Conservation (phyloP, 2,329 filamentous ascomycete genomes). For the Exutisphaerella laricina region DNA sequence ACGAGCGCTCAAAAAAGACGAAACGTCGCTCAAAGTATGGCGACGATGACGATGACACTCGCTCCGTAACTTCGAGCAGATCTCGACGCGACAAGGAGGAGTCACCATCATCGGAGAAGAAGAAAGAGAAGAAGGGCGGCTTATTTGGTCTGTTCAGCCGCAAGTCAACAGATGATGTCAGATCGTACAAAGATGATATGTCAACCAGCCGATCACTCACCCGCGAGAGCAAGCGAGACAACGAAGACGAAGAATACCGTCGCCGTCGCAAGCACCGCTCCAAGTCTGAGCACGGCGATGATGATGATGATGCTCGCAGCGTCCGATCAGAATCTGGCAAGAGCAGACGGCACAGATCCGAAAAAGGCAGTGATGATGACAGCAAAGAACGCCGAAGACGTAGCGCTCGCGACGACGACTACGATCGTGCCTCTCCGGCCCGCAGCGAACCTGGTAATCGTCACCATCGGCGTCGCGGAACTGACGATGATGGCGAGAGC, state of each 20-base stretch:
- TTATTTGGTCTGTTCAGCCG: constrained; percentile 43
- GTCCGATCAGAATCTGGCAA: constrained; percentile 6
- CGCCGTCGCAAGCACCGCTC: constrained; percentile 41
- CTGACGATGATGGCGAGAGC: constrained; percentile 23
- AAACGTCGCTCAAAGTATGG: constrained; percentile 22
- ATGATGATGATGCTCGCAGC: constrained; percentile 21
- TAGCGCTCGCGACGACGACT: constrained; percentile 21
- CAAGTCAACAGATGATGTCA: constrained; percentile 38
- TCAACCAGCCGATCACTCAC: constrained; percentile 19
- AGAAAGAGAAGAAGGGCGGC: constrained; percentile 43
- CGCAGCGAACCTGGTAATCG: constrained; percentile 22
- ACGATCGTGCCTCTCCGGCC: constrained; percentile 13
- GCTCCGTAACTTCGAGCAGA: constrained; percentile 38
- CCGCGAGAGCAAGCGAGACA: constrained; percentile 21
- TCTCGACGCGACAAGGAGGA: constrained; percentile 35
- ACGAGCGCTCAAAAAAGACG: constrained; percentile 36
- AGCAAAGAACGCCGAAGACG: constrained; percentile 23
- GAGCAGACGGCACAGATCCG: constrained; percentile 5
- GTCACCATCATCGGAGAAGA: constrained; percentile 31
- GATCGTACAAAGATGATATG: constrained; percentile 26
- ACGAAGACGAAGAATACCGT: constrained; percentile 42
- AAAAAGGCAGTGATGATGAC: constrained; percentile 21
- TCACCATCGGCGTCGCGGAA: constrained; percentile 24
- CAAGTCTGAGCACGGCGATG: constrained; percentile 28
- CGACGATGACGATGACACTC: constrained; percentile 39